Conservation (phyloP, 2,329 filamentous ascomycete species). For the Orbilia oligospora region DNA sequence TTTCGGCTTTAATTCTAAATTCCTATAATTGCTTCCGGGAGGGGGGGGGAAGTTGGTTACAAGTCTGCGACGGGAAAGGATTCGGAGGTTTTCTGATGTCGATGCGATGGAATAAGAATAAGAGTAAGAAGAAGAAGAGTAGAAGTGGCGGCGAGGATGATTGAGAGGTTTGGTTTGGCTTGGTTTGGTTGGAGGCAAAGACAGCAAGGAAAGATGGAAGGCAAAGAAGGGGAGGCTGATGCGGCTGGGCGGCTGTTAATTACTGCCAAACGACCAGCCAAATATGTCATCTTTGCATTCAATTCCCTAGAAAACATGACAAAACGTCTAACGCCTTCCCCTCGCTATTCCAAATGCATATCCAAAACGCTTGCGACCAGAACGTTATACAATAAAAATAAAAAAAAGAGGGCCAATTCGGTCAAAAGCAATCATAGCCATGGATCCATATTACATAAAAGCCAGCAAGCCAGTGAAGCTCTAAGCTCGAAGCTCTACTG, state of each 20-base stretch:
- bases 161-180: constrained; percentile 28
- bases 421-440: neutral
- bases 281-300: constrained; percentile 21
- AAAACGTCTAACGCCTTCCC: constrained; percentile 7
- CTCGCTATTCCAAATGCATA: constrained; percentile 20
- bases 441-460: neutral
- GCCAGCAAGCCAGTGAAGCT: neutral
- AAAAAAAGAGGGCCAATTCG: too few species aligned
- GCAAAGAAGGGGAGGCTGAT: constrained; percentile 29
- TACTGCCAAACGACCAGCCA: neutral
- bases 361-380: neutral
- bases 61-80: neutral
- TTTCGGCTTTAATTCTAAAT: neutral
- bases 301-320: neutral
- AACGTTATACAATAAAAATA: neutral
- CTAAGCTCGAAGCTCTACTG: neutral
- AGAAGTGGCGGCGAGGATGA: constrained; percentile 32
- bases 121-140: too few species aligned
- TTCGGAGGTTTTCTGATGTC: constrained; percentile 3
- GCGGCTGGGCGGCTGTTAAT: constrained; percentile 34
- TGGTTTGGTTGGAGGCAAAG: constrained; percentile 4
- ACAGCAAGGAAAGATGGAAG: constrained; percentile 32
- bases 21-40: constrained; percentile 9
- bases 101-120: neutral
- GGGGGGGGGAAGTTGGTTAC: neutral